A percentile compares a stretch with the other conserved stretches of the same genome.
Conservation (phyloP, 2,329 filamentous ascomycete genomes). For the Talaromyces sp. region DNA sequence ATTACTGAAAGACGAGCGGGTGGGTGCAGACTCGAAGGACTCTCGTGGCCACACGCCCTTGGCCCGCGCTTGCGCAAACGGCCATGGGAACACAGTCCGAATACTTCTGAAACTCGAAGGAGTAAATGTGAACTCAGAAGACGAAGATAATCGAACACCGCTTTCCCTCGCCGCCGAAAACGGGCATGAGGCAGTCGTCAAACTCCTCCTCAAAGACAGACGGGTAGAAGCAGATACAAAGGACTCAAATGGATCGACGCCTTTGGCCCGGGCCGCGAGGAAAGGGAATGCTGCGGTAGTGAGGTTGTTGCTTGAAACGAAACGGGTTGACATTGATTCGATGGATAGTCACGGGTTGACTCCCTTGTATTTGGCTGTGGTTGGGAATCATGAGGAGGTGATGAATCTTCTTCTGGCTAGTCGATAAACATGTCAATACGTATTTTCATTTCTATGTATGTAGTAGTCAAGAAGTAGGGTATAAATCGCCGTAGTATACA, state of each 20-base stretch:
- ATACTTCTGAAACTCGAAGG: background rate
- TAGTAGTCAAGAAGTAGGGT: background rate
- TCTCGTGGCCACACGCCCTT: background rate
- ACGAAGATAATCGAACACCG: background rate
- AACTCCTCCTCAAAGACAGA: background rate
- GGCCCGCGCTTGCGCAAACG: background rate
- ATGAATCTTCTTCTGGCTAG: background rate
- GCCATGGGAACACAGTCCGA: background rate
- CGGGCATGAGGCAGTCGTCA: constrained; percentile 6
- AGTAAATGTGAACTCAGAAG: background rate
- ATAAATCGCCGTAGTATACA: background rate
- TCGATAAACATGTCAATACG: background rate
- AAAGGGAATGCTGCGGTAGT: background rate
- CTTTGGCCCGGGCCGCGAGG: constrained; percentile 4
- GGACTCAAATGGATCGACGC: constrained; percentile 5
- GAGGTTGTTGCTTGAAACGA: background rate
- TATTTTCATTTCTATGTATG: background rate
- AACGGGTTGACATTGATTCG: background rate
- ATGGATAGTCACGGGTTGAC: background rate
- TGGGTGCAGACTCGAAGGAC: background rate
- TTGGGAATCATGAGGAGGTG: background rate
- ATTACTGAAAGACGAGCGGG: background rate
- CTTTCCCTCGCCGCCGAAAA: constrained; percentile 11
- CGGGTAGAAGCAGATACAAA: constrained; percentile 1
- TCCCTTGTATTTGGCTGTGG: constrained; percentile 5